phyloP scores from a whole-genome alignment of 768 basidiomycete species.

The Macrolepiota dolichaula region DNA sequence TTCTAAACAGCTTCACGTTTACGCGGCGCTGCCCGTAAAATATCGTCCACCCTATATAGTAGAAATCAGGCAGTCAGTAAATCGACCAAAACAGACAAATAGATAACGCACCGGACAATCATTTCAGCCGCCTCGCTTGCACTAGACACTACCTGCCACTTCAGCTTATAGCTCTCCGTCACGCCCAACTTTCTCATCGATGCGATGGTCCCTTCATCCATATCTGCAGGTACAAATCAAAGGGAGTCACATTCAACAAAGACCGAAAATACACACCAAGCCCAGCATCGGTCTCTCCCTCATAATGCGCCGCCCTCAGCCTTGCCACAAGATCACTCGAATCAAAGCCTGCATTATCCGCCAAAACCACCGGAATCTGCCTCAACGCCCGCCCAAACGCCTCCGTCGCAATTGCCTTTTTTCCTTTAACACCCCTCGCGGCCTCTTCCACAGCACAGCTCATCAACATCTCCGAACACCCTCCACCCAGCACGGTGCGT shows the following conservation, averaged over 20 bases:
- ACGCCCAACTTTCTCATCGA: constrained; percentile 88
- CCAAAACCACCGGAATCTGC: constrained; percentile 94
- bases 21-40: constrained; percentile 81
- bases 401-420: constrained; percentile 94
- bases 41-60: constrained; percentile 78
- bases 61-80: neutral
- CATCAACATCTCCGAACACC: constrained; percentile 99
- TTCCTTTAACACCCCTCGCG: constrained; percentile 81
- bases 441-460: constrained; percentile 89
- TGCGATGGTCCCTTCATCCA: constrained; percentile 80
- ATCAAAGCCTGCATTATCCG: constrained; percentile 97
- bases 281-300: constrained; percentile 82
- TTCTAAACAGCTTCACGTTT: constrained; percentile 75
- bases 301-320: constrained; percentile 91
- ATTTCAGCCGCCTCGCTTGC: constrained; percentile 98
- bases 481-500: constrained; percentile 89
- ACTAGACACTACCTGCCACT: constrained; percentile 90
- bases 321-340: constrained; percentile 92
- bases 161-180: constrained; percentile 97
- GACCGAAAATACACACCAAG: constrained; percentile 53
- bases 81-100: neutral
- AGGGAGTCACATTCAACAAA: neutral
- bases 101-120: constrained; percentile 79
- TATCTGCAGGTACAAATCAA: constrained; percentile 50
- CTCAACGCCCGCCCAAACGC: constrained; percentile 85